Evolutionary conservation across 73 alveolate genomes (phyloP).

Genomic region (Paramecium sonneborni): DNA sequence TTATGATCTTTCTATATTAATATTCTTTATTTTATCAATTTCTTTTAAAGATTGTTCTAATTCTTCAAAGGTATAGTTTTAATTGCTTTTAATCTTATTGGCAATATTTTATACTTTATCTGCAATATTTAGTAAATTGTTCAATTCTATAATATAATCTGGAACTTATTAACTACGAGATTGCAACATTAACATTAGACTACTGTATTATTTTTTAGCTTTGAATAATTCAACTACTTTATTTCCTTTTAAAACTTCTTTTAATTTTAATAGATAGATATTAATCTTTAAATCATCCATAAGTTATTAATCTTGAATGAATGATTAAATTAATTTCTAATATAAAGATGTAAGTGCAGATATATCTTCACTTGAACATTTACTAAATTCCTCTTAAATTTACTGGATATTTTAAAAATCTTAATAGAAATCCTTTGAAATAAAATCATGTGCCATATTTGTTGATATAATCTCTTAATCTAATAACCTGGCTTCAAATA

Average conservation of each 20-base stretch:
- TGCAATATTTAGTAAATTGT: background rate
- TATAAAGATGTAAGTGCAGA: background rate
- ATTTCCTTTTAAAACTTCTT: background rate
- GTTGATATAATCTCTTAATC: background rate
- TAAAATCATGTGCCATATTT: background rate
- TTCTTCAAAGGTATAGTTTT: conserved; percentile 4
- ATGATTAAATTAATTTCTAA: background rate
- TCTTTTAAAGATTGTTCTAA: background rate
- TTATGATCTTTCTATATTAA: background rate
- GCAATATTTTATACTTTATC: background rate
- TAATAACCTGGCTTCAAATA: background rate
- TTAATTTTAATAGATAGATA: background rate
- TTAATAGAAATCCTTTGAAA: background rate
- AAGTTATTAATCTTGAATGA: background rate
- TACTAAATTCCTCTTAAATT: background rate
- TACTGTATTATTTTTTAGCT: background rate
- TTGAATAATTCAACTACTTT: background rate
- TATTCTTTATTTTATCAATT: background rate
- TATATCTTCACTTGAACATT: background rate
- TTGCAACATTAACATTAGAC: background rate
- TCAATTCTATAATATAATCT: background rate
- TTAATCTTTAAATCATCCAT: conserved; percentile 11
- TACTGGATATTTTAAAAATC: background rate
- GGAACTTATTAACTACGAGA: background rate
- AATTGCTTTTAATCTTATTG: background rate